Base-by-base conservation (phyloP, 148 eudicot species). In the Salicornia ramosissima region DNA sequence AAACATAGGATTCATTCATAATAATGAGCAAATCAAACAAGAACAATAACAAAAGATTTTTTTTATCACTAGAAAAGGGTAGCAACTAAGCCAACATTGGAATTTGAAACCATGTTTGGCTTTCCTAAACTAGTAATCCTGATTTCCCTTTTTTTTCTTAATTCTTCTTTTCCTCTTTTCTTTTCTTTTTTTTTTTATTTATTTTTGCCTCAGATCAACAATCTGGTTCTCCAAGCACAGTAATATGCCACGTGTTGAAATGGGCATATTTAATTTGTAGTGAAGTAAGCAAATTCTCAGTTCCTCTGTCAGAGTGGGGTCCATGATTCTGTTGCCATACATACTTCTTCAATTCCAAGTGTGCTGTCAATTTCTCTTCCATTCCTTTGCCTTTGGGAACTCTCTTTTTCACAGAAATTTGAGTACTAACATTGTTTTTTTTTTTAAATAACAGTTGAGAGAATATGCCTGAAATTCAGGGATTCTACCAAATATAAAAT, bases 381-480 rank as follows among this genome's bases (percentile, higher is more conserved):
- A 65, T 65, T 65, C 53, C 67, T 57, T 67, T 54, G 52, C 42
- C 57, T 67, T 67, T 67, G 71, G 56, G 65, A n/a, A 66, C 40
- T 19, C 53, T 52, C 36, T 65, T 30, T 54, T 39, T 30, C 42
- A 15, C 28, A 42, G 14, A 56, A 21, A 59, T 2, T 31, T 14
- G 1, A 39, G 19, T 51, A 64, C 64, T 21, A 26, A 40, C 12
- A 39, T 74, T 67, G 21, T 55, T 11, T 21, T 29, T 10, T 61
- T 68, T 61, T 30, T 39, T 15, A 26, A 19, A 18, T 12, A 36
- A 12, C 25, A 52, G 8, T 22, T 9, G 43, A 30, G 65, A 53
- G 70, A 74, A 68, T 47, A 45, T 34, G 61, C 69, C 81, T 52
- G 59, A 66, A 78, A 50, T 60, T 70, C 64, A 68, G 82, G 78